Percentiles rank a stretch among this genome's conserved stretches.
Evolutionary conservation across 192 early-diverging fungal genomes (phyloP).

Genomic region (Allomyces javanicus): DNA sequence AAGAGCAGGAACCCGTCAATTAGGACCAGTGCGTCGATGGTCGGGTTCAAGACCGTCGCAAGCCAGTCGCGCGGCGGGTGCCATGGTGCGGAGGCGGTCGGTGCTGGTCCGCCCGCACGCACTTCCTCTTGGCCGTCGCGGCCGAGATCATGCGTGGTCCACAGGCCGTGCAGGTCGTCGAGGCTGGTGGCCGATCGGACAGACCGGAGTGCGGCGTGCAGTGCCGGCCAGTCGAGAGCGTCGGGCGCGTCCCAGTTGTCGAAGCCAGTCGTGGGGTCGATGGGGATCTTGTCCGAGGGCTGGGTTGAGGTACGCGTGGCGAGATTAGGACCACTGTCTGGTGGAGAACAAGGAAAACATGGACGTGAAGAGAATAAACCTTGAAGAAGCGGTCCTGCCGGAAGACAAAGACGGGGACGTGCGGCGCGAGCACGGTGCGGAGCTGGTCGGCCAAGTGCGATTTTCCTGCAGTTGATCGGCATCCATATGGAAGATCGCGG

Average conservation of each 20-base stretch:
- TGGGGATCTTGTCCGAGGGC: constrained; percentile 42
- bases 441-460: too few relatives aligned
- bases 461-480: too few relatives aligned
- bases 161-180: constrained; percentile 13
- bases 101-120: neutral
- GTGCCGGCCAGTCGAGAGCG: constrained; percentile 34
- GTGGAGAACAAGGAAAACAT: too few relatives aligned
- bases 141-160: constrained; percentile 5
- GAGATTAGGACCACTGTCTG: too few relatives aligned
- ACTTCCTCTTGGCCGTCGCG: constrained; percentile 2
- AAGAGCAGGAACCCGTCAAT: constrained; percentile 71
- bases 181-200: constrained; percentile 23
- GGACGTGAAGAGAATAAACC: too few relatives aligned
- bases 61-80: neutral
- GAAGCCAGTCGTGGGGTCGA: constrained; percentile 26
- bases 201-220: constrained; percentile 6
- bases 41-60: neutral
- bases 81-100: constrained; percentile 3
- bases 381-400: too few relatives aligned
- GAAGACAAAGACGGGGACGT: too few relatives aligned
- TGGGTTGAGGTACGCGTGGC: neutral
- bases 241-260: constrained; percentile 66
- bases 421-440: too few relatives aligned
- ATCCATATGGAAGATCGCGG: too few relatives aligned
- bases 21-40: constrained; percentile 16